phyloP scores from a whole-genome alignment of 2,329 filamentous ascomycete species.

The Nannizziopsis barbatae region DNA sequence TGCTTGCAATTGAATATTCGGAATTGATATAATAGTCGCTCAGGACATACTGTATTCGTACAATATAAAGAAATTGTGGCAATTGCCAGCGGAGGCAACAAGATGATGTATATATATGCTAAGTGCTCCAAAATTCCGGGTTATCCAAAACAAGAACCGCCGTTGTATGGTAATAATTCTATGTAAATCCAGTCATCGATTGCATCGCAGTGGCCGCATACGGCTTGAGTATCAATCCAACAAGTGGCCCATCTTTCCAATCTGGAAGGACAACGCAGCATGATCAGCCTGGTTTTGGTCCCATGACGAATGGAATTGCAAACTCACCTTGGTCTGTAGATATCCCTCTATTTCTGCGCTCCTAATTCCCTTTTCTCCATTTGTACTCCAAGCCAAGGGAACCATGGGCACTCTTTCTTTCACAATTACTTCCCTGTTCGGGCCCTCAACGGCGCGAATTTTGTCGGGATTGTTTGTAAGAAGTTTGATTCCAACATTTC shows the following conservation, averaged over 20 bases:
- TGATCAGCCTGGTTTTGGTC: not conserved
- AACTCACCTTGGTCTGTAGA: conserved; percentile 76
- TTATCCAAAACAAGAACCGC: no score
- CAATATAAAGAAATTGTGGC: no score
- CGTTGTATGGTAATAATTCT: no score
- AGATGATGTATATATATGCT: not conserved
- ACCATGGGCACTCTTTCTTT: conserved; percentile 91
- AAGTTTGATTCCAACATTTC: conserved; percentile 53
- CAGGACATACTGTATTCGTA: no score
- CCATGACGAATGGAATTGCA: not conserved
- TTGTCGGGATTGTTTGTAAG: conserved; percentile 98
- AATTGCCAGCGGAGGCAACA: no score
- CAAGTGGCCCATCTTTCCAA: conserved; percentile 82
- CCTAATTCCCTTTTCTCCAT: conserved; percentile 64
- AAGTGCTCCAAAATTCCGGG: not conserved
- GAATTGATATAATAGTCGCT: no score
- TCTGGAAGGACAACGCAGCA: conserved; percentile 39
- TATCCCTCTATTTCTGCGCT: conserved; percentile 90
- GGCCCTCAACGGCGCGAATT: conserved; percentile 85
- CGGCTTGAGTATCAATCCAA: conserved; percentile 27
- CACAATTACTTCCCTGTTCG: conserved; percentile 75
- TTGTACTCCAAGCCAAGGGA: conserved; percentile 78
- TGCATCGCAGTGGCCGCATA: no score
- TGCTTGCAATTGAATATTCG: no score
- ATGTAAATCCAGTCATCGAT: no score